Evolutionary conservation across 805 yeast species (phyloP).

Genomic region (Brettanomyces naardenensis): DNA sequence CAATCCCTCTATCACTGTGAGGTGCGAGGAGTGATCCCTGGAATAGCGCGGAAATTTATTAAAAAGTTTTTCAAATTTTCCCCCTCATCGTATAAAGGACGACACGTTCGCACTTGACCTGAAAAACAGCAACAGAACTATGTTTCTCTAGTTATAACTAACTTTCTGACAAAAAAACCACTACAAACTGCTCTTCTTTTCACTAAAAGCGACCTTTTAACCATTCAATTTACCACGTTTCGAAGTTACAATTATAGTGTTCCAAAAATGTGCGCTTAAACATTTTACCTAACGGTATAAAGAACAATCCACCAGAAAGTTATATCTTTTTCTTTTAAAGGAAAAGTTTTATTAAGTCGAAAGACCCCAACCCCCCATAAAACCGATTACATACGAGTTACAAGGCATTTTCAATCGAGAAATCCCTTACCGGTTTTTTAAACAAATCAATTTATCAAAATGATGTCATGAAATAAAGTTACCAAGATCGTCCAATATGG

Average conservation of each 20-base stretch:
- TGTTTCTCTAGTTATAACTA: too few species aligned
- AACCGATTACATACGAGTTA: not conserved
- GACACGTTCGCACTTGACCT: too few species aligned
- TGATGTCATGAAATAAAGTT: slow-evolving; percentile 3
- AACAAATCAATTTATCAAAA: not conserved
- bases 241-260: not conserved
- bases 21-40: too few species aligned
- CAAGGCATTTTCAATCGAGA: slow-evolving; percentile 2
- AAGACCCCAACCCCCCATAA: not conserved
- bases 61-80: too few species aligned
- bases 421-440: slow-evolving; percentile 2
- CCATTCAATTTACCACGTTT: too few species aligned
- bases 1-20: too few species aligned
- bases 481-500: slow-evolving; percentile 19
- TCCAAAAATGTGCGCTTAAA: slow-evolving; percentile 18
- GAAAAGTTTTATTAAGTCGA: not conserved
- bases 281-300: slow-evolving; percentile 3
- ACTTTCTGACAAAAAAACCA: too few species aligned
- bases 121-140: too few species aligned
- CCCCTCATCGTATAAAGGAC: too few species aligned
- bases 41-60: too few species aligned
- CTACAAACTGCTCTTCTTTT: too few species aligned
- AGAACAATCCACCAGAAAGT: not conserved
- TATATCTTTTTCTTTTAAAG: slow-evolving; percentile 2
- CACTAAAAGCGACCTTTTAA: too few species aligned